Base-by-base conservation (phyloP, 495 filamentous ascomycete species). In the Daldinia childiae region DNA sequence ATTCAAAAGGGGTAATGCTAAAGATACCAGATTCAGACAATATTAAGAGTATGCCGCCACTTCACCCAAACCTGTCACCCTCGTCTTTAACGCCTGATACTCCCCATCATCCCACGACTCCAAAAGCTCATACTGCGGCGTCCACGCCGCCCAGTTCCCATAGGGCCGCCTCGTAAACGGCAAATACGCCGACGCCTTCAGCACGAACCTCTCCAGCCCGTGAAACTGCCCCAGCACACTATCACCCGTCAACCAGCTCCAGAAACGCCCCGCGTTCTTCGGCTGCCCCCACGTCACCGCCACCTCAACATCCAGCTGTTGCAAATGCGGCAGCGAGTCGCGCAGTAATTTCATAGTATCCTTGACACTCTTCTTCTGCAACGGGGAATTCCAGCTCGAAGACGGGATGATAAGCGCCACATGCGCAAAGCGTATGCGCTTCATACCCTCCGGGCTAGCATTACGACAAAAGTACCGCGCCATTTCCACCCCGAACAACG, bases 281-380 rank as follows among this genome's bases (percentile, higher is more conserved):
- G 72, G 72, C 21, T 71, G 72, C 14, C 68, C 54, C 64, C 64
- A 72, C 8, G 34, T 17, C 8, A 74, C 21, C 36, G 52, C 68
- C 3, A 74, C 59, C 45, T 74, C 72, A 17, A 74, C 26, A 43
- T 74, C 72, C 6, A 74, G 60, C 54, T 74, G 72, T 26, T 9
- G 15, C 17, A 74, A 56, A 26, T 26, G 34, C n/a, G 52, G 43
- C n/a, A 67, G 51, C 3, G 43, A 45, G 11, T 58, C 21, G 7
- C 34, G 26, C 7, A 74, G 60, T 45, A 58, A 38, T 6, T 36
- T 52, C 32, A 72, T 62, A 9, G 64, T 36, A 6, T 30, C 62
- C 11, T 43, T 15, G 2, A 74, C 29, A 11, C 9, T 57, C 60
- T 45, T 60, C 34, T 21, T 58, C 15, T 66, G 60, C 30, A 14